A percentile compares a stretch with the other conserved stretches of the same genome.
phyloP scores from a whole-genome alignment of 257 asterid species.

The Paulownia fortunei region DNA sequence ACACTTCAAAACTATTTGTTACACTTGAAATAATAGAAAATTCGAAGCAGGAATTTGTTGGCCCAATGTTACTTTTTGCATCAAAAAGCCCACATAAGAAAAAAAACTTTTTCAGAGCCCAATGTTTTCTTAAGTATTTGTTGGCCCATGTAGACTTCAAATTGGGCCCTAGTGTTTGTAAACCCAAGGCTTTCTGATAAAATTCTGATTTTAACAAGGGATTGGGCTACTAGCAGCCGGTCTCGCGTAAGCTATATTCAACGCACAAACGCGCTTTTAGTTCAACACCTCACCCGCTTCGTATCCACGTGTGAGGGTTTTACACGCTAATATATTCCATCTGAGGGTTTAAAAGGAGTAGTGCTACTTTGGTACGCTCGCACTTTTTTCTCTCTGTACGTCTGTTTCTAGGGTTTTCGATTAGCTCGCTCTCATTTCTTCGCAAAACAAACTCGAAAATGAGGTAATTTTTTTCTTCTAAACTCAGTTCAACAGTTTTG shows the following conservation, averaged over 20 bases:
- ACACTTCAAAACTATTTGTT: too few species aligned
- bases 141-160: neutral
- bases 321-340: slow-evolving; percentile 23
- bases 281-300: neutral
- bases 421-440: slow-evolving; percentile 4
- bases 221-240: neutral
- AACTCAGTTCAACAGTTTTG: neutral
- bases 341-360: slow-evolving; percentile 33
- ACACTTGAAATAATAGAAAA: too few species aligned
- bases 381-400: neutral
- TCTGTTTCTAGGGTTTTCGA: slow-evolving; percentile 62
- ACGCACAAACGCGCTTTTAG: slow-evolving; percentile 2
- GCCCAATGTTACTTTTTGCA: too few species aligned
- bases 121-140: neutral
- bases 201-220: neutral
- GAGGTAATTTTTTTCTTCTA: slow-evolving; percentile 50
- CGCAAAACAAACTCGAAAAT: slow-evolving; percentile 36
- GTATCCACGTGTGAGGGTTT: slow-evolving; percentile 36
- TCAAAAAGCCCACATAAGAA: too few species aligned
- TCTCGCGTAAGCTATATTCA: neutral
- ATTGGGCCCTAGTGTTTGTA: too few species aligned
- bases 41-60: too few species aligned
- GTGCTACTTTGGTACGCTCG: slow-evolving; percentile 2
- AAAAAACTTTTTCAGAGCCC: too few species aligned
- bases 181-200: neutral